phyloP scores from a whole-genome alignment of 768 basidiomycete genomes.

The Lyophyllum atratum region DNA sequence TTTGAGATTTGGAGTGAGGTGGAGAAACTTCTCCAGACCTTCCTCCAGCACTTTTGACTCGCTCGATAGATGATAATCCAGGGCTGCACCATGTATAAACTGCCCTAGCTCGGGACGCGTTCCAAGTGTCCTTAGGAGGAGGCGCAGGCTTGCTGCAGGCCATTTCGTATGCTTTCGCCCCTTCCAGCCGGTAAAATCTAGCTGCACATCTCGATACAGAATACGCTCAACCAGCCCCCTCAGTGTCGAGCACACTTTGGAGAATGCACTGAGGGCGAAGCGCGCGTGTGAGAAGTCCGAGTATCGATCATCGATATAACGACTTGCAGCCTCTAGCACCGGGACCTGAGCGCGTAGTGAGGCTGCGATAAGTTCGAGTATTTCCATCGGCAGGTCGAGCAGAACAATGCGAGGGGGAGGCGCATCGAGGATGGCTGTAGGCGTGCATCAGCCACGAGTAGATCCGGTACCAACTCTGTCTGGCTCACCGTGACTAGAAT shows the following conservation, averaged over 20 bases:
- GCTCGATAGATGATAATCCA: conserved; percentile 27
- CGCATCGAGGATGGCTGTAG: conserved; percentile 6
- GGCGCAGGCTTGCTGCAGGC: conserved; percentile 26
- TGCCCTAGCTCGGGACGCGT: conserved; percentile 25
- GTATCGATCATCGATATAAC: conserved; percentile 28
- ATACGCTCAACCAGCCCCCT: conserved; percentile 25
- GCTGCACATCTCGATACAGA: conserved; percentile 28
- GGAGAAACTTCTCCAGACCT: conserved; percentile 24
- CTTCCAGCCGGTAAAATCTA: conserved; percentile 33
- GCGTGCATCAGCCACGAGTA: not conserved
- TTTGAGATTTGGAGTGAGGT: conserved; percentile 22
- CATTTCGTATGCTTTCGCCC: conserved; percentile 29
- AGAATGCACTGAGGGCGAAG: conserved; percentile 25
- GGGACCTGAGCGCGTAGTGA: conserved; percentile 20
- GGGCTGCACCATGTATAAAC: conserved; percentile 21
- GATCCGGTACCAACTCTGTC: not conserved
- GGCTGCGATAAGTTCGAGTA: conserved; percentile 28
- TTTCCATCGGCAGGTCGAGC: conserved; percentile 29
- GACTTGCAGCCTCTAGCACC: conserved; percentile 22
- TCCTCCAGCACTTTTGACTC: conserved; percentile 22
- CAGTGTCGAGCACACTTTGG: conserved; percentile 21
- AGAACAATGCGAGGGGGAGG: conserved; percentile 19
- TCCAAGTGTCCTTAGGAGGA: conserved; percentile 27
- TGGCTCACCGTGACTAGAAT: conserved; percentile 1
- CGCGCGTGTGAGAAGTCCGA: conserved; percentile 27